Percentiles rank a stretch among this genome's conserved stretches.
These are phyloP conservation scores for Sporothrix brasiliensis DNA, from an alignment of 2,329 filamentous ascomycete species.

Conservation along the genomic window DNA sequence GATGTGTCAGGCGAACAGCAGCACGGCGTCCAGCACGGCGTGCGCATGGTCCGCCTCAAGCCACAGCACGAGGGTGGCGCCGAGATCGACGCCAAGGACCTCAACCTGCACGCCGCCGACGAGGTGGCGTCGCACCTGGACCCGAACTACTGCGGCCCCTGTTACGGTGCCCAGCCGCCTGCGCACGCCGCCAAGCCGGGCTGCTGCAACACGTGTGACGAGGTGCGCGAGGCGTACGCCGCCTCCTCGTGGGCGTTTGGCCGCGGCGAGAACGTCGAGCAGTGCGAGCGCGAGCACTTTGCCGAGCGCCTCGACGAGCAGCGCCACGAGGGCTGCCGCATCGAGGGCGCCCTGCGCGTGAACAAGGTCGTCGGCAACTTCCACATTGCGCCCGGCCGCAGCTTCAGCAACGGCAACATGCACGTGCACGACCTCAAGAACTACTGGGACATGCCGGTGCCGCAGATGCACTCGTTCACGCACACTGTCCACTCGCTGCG, in stretches of 20 bases:
- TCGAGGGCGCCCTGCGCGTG: conserved; percentile 87
- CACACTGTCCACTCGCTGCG: conserved; percentile 86
- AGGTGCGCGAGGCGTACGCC: conserved; percentile 94
- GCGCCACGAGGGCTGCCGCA: conserved; percentile 87
- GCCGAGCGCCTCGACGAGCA: conserved; percentile 84
- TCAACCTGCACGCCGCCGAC: conserved; percentile 71
- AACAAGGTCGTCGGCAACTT: conserved; percentile 99
- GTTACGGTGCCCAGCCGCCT: conserved; percentile 82
- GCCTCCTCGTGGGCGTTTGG: conserved; percentile 91
- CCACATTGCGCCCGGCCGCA: conserved; percentile 93
- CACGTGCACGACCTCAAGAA: conserved; percentile 97
- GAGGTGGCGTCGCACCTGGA: conserved; percentile 77
- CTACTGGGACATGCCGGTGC: conserved; percentile 76
- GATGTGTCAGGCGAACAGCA: conserved; percentile 97
- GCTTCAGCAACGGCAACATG: conserved; percentile 94
- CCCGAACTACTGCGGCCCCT: conserved; percentile 89
- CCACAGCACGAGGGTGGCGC: conserved; percentile 72
- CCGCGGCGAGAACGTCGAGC: conserved; percentile 86
- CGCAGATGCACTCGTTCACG: conserved; percentile 78
- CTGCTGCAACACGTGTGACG: conserved; percentile 96
- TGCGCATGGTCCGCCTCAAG: conserved; percentile 84
- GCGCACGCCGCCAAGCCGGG: conserved; percentile 72
- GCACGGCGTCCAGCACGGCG: conserved; percentile 87
- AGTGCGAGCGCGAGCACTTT: conserved; percentile 95
- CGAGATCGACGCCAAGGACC: conserved; percentile 69